phyloP scores from a whole-genome alignment of 2,329 filamentous ascomycete species.

The Paecilomyces dactylethromorphus region DNA sequence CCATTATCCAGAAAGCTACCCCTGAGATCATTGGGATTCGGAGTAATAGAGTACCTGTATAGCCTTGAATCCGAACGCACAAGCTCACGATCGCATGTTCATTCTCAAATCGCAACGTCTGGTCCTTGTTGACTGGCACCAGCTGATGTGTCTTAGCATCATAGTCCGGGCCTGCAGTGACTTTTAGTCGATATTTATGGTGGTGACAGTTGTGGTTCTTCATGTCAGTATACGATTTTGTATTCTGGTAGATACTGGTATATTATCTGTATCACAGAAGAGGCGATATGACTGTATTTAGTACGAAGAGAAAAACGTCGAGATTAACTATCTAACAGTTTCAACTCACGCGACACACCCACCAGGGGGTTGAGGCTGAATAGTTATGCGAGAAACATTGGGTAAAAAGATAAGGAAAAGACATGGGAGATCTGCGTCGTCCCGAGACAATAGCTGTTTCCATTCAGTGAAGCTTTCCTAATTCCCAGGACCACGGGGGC shows the following conservation, averaged over 20 bases:
- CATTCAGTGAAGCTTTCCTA: background rate
- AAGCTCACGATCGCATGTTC: slow-evolving; percentile 60
- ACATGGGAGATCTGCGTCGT: background rate
- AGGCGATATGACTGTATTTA: background rate
- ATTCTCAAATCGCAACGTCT: slow-evolving; percentile 57
- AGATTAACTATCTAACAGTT: background rate
- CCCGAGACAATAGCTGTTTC: background rate
- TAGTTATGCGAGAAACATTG: background rate
- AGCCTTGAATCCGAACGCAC: slow-evolving; percentile 66
- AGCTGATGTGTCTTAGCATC: slow-evolving; percentile 63
- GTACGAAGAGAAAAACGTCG: background rate
- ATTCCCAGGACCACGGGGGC: background rate
- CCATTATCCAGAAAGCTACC: background rate
- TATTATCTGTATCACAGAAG: background rate
- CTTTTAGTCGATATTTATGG: slow-evolving; percentile 60
- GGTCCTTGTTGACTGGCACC: slow-evolving; percentile 67
- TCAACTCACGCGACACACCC: background rate
- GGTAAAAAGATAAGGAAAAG: background rate
- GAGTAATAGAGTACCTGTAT: slow-evolving; percentile 31
- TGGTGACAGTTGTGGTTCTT: background rate
- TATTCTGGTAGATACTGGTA: background rate
- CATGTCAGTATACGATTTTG: background rate
- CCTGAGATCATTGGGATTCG: background rate
- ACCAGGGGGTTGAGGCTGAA: background rate
- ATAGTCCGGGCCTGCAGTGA: slow-evolving; percentile 76